Base-by-base conservation (phyloP, 208 protist species). In the Trypanosoma grayi region DNA sequence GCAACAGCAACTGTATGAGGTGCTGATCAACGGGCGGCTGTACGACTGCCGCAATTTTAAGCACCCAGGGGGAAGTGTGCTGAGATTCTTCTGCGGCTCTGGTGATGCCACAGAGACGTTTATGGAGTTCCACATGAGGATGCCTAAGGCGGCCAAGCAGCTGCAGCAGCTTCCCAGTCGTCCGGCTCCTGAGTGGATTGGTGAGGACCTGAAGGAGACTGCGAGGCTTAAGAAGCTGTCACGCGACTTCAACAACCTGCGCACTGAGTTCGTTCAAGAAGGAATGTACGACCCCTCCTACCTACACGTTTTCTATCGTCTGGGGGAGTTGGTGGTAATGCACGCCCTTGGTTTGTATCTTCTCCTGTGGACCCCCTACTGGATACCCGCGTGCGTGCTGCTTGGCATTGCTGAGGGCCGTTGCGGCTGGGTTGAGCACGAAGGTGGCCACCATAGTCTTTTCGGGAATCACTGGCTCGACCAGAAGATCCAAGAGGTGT, bases 351-450 rank as follows among this genome's bases (percentile, higher is more conserved):
- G 79, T 5, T 40, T 84, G 24, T 85, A 50, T 33, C 60, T 93
- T 28, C 70, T 89, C 9, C 87, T 85, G 39, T 62, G 64, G 37
- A 39, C 73, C 8, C 65, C 67, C 13, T 64, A 81, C 28, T 78
- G 71, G 77, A 75, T 74, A 0, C 7, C 81, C 10, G 79, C 74
- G 9, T 53, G 81, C 0, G 1, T 83, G 1, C 56, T 85, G 2
- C 68, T 88, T n/a, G 87, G 80, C n/a, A 34, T 90, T 14, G 83
- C 51, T 6, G 73, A 87, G 63, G 87, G 87, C n/a, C 83, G 83
- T 31, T 89, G 79, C 54, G 85, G 85, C 24, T 92, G 81, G 81
- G 71, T 77, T 66, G 85, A 87, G 78, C 85, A 92, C 69, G 85
- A 92, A 66, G 74, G 73, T 2, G 85, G 85, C 0, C 85, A 92